Evolutionary conservation across 257 asterid species (phyloP).

Genomic region (Apocynum venetum): DNA sequence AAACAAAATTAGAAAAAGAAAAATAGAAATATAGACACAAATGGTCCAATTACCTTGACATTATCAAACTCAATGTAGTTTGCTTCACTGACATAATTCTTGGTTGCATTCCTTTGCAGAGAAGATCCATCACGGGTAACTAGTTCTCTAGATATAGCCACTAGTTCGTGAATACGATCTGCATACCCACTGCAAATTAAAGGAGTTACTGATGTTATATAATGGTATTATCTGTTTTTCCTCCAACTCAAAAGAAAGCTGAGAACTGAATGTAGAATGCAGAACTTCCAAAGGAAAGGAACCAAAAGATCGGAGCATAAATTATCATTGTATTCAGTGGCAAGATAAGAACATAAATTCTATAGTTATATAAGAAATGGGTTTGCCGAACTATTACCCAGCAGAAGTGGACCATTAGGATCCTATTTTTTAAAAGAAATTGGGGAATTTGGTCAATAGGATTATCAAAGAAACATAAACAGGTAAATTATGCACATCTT

Average conservation of each 20-base stretch:
- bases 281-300: background rate
- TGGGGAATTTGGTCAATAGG: background rate
- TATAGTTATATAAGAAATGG: background rate
- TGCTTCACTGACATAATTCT: constrained; percentile 91
- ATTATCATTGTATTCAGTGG: background rate
- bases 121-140: constrained; percentile 62
- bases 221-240: background rate
- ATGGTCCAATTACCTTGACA: constrained; percentile 58
- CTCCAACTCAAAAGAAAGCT: background rate
- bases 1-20: background rate
- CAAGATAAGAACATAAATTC: background rate
- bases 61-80: constrained; percentile 86
- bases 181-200: constrained; percentile 87
- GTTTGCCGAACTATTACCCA: background rate
- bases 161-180: constrained; percentile 95
- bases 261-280: background rate
- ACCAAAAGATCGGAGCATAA: background rate
- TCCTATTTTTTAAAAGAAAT: background rate
- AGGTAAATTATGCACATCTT: background rate
- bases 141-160: constrained; percentile 82
- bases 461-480: background rate
- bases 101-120: constrained; percentile 65
- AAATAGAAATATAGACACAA: constrained; percentile 7
- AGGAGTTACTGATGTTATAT: constrained; percentile 17
- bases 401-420: too few relatives aligned